Base-by-base conservation (phyloP, 805 yeast genomes). In the Pichia rugopelliculosa region DNA sequence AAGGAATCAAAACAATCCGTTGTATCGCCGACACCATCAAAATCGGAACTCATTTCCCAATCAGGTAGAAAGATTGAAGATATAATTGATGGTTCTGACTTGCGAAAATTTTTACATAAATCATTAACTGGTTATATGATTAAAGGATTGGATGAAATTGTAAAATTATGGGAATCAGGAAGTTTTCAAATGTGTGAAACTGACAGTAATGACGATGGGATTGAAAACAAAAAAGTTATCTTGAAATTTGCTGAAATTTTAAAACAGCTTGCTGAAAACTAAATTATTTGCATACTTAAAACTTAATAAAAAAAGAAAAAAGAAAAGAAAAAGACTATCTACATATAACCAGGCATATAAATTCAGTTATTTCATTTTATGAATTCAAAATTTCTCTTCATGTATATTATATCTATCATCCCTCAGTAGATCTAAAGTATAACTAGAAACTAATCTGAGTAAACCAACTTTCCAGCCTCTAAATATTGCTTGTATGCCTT, bases 401-500 rank as follows among this genome's bases (percentile, higher is more conserved):
- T 60, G 63, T 47, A 65, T 64, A 24, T 61, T 57, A 47, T 64
- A 70, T 34, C 68, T 68, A 39, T 71, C 76, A 20, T 79, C 77
- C 49, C 77, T 74, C 53, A 84, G 59, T 45, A 84, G 67, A 45
- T 77, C 74, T 54, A 85, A 73, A 2, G 96, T 90, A 84, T 95
- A 91, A 44, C 83, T 82, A 11, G 96, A 93, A 42, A 86, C 64
- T 3, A 87, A 76, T 51, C 91, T 87, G 49, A 88, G 64, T 11
- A 86, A 71, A 25, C 95, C 95, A 38, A 88, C 81, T 62, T 87
- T 77, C 98, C 98, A 91, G 34, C 98, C 99, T 55, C 91, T 76
- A 73, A 87, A 90, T 23, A 83, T 62, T 1, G 72, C 76, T 38
- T 75, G 74, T 54, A 73, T 53, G 1, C 81, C 75, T 42, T 71